Evolutionary conservation across 768 basidiomycete genomes (phyloP).

Genomic region (Macrolepiota albuminosa): DNA sequence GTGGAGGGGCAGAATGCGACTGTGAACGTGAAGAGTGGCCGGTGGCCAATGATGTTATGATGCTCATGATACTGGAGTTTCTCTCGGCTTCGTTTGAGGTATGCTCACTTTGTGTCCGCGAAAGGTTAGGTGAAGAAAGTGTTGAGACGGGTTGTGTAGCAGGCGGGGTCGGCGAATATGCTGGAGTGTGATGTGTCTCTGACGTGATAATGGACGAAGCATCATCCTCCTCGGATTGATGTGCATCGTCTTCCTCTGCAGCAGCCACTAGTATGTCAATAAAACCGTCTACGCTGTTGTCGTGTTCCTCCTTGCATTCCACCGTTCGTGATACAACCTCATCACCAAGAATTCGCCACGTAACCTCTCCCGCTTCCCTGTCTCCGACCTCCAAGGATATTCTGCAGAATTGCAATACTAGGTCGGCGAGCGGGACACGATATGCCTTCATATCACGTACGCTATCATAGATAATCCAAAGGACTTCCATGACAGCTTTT

Average conservation of each 20-base stretch:
- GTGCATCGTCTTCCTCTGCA: conserved; percentile 28
- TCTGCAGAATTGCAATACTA: conserved; percentile 46
- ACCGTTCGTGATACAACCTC: conserved; percentile 56
- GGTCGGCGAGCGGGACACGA: conserved; percentile 45
- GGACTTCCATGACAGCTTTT: conserved; percentile 48
- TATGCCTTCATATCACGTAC: conserved; percentile 69
- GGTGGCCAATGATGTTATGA: conserved; percentile 57
- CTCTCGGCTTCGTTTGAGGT: conserved; percentile 34
- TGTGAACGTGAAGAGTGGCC: conserved; percentile 53
- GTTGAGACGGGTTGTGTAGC: conserved; percentile 18
- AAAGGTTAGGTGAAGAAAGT: conserved; percentile 46
- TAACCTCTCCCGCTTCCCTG: conserved; percentile 32
- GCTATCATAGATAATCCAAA: conserved; percentile 57
- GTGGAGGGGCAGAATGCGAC: conserved; percentile 49
- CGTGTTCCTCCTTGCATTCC: conserved; percentile 29
- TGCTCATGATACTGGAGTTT: conserved; percentile 44
- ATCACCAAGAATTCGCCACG: conserved; percentile 64
- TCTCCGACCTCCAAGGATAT: conserved; percentile 22
- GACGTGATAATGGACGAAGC: conserved; percentile 34
- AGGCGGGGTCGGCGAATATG: conserved; percentile 21
- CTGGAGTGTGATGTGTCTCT: conserved; percentile 34
- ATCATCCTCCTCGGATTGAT: conserved; percentile 33
- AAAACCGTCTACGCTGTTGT: conserved; percentile 20
- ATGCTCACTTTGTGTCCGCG: conserved; percentile 57
- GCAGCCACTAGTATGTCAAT: conserved; percentile 39